Percentiles rank a stretch among this genome's conserved stretches.
These are phyloP conservation scores for Fonsecaea monophora DNA, from an alignment of 2,329 filamentous ascomycete species.

Conservation along the genomic window DNA sequence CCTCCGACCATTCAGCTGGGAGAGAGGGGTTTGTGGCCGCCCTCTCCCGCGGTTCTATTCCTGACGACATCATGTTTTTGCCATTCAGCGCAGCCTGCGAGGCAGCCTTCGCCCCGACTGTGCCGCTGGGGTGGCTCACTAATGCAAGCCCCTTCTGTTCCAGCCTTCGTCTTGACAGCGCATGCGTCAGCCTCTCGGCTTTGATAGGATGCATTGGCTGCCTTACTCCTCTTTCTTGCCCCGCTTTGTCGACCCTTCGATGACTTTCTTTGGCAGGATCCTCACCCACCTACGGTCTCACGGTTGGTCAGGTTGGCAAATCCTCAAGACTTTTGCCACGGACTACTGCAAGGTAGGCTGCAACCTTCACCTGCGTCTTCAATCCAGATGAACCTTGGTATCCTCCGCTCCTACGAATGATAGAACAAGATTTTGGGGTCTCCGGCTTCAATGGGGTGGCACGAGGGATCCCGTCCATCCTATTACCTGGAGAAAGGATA, in stretches of 20 bases:
- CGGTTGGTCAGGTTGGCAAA: slow-evolving; percentile 18
- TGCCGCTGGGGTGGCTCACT: slow-evolving; percentile 26
- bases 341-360: slow-evolving; percentile 26
- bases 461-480: slow-evolving; percentile 15
- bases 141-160: slow-evolving; percentile 35
- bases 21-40: slow-evolving; percentile 16
- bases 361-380: slow-evolving; percentile 14
- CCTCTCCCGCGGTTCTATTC: slow-evolving; percentile 28
- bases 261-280: slow-evolving; percentile 4
- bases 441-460: slow-evolving; percentile 20
- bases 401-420: slow-evolving; percentile 6
- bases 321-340: slow-evolving; percentile 21
- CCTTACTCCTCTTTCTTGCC: slow-evolving; percentile 27
- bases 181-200: slow-evolving; percentile 34
- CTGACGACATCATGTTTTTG: slow-evolving; percentile 25
- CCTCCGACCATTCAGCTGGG: slow-evolving; percentile 23
- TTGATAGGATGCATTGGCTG: slow-evolving; percentile 32
- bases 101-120: slow-evolving; percentile 21
- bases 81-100: slow-evolving; percentile 6
- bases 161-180: slow-evolving; percentile 32
- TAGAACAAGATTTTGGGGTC: slow-evolving; percentile 5
- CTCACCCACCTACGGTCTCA: slow-evolving; percentile 1
- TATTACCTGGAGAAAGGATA: slow-evolving; percentile 14
- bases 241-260: slow-evolving; percentile 14
- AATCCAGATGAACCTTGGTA: slow-evolving; percentile 16